Percentiles rank a stretch among this genome's conserved stretches.
Evolutionary conservation across 768 basidiomycete species (phyloP).

Genomic region (Coprinopsis marcescibilis): DNA sequence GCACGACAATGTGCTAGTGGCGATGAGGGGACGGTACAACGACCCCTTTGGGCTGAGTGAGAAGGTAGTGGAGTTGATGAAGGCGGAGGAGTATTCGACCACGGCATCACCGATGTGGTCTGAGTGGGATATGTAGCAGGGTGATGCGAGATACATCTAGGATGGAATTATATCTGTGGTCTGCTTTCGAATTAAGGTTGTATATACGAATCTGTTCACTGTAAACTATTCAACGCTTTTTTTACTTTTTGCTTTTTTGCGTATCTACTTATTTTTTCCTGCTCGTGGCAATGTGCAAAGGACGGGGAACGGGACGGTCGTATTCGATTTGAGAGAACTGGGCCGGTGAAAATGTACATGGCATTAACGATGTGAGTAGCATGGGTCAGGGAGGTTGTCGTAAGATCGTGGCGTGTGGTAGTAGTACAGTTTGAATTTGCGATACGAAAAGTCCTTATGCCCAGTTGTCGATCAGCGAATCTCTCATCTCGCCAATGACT

Average conservation of each 20-base stretch:
- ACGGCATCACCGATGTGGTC: constrained; percentile 48
- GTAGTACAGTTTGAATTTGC: constrained; percentile 1
- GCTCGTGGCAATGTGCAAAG: no score
- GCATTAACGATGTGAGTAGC: no score
- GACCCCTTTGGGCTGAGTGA: constrained; percentile 55
- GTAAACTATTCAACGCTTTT: no score
- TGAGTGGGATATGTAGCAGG: constrained; percentile 62
- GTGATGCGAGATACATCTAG: background rate
- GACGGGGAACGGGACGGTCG: no score
- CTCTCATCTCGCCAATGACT: constrained; percentile 88
- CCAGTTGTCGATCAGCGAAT: constrained; percentile 89
- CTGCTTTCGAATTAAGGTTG: no score
- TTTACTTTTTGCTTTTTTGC: no score
- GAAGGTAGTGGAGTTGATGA: constrained; percentile 60
- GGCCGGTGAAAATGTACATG: no score
- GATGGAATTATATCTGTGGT: background rate
- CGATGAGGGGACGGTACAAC: constrained; percentile 55
- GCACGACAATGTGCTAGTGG: constrained; percentile 49
- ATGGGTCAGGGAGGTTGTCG: no score
- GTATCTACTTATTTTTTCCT: no score
- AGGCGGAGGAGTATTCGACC: constrained; percentile 56
- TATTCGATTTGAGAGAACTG: no score
- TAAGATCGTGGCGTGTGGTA: background rate
- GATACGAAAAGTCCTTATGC: constrained; percentile 45
- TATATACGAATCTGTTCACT: no score